Evolutionary conservation across 495 filamentous ascomycete species (phyloP), one percentile per base, ranked within the genome.

Genomic region (Collariella sp.): DNA sequence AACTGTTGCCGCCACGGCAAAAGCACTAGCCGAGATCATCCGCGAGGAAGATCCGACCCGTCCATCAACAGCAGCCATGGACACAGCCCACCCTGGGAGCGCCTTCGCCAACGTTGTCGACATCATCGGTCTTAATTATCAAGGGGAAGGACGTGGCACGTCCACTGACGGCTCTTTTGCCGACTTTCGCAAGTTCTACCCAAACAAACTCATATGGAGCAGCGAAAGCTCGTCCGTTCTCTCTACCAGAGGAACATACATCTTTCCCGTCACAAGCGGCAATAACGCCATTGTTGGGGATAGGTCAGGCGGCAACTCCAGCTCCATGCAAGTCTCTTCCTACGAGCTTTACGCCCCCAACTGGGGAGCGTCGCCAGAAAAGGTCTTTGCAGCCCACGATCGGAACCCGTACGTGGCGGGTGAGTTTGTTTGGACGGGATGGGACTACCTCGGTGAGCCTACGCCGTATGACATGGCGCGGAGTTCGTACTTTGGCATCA

Each of bases 401-500:
- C 57, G 60, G 16, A 60, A 71, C 60, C 40, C 64, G n/a, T 78
- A 66, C 42, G 73, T 69, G 13, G 69, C 65, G 2, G 74, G 76
- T 7, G 76, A 76, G 62, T 78, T 75, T 50, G 76, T 78, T 1
- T 79, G 74, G 76, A 72, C 70, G 0, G 76, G 76, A 0, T 77
- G 63, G 60, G 76, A 79, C 49, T 79, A 79, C 46, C 55, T 77
- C 10, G 74, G 76, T 24, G 76, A 79, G 62, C 74, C 76, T 0
- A 72, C 72, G 13, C 76, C 74, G 2, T 75, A 67, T 52, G 60
- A 70, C 52, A 52, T 54, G 4, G 59, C 71, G 1, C 69, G 74
- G 3, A 77, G 73, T 51, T 73, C 69, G 5, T 77, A 76, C 29
- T 76, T 72, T 29, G 72, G 74, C 0, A 75, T 76, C 43, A 69